These are phyloP conservation scores for Proliferodiscus dingleyae DNA, from an alignment of 2,329 filamentous ascomycete genomes.

Conservation along the genomic window DNA sequence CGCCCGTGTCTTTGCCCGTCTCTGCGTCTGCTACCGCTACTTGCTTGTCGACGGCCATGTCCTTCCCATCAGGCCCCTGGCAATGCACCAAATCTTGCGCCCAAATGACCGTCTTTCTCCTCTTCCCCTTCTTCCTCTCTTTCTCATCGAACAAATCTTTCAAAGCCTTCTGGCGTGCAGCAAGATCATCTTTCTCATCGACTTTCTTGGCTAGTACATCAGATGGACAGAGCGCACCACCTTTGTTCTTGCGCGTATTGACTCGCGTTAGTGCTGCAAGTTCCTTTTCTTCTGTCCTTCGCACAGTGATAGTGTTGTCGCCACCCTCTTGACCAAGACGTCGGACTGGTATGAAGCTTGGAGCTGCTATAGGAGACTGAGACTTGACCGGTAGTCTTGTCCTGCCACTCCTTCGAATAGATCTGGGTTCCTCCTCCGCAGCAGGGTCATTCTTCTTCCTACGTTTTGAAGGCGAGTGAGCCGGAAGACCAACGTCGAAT, in stretches of 20 bases:
- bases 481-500: slow-evolving; percentile 20
- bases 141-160: slow-evolving; percentile 33
- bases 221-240: slow-evolving; percentile 31
- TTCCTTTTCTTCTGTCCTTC: slow-evolving; percentile 38
- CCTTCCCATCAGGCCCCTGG: slow-evolving; percentile 23
- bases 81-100: slow-evolving; percentile 29
- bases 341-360: slow-evolving; percentile 30
- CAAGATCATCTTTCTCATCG: slow-evolving; percentile 37
- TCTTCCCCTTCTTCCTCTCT: slow-evolving; percentile 23
- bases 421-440: slow-evolving; percentile 15
- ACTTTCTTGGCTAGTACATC: slow-evolving; percentile 31
- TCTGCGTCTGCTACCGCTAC: slow-evolving; percentile 16
- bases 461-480: slow-evolving; percentile 17
- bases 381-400: slow-evolving; percentile 29
- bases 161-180: slow-evolving; percentile 32
- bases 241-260: slow-evolving; percentile 45
- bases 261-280: slow-evolving; percentile 38
- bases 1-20: not conserved
- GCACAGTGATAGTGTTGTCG: slow-evolving; percentile 26
- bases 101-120: slow-evolving; percentile 29
- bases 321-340: slow-evolving; percentile 26
- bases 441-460: slow-evolving; percentile 11
- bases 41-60: slow-evolving; percentile 19
- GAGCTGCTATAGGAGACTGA: slow-evolving; percentile 20
- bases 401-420: slow-evolving; percentile 29